Conservation (phyloP, 768 basidiomycete species). For the Saitozyma podzolica region DNA sequence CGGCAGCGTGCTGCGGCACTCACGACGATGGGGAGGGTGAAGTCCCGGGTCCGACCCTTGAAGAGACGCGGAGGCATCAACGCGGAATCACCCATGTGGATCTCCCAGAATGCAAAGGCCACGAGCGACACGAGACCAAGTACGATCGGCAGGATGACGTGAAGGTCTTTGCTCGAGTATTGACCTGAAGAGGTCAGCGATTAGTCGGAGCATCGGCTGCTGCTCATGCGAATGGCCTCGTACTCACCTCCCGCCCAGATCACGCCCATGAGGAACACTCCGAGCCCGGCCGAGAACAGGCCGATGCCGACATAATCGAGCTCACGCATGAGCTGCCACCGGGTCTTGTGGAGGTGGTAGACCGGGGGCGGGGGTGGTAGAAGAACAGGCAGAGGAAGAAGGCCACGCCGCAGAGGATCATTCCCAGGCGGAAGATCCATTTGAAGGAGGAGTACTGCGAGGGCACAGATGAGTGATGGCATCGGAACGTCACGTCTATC, state of each 20-base stretch:
- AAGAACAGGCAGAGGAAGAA: slow-evolving; percentile 2
- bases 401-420: slow-evolving; percentile 1
- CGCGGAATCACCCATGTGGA: not conserved
- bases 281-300: not conserved
- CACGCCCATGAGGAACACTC: slow-evolving; percentile 2
- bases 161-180: not conserved
- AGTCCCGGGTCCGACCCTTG: not conserved
- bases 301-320: not conserved
- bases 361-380: slow-evolving; percentile 1
- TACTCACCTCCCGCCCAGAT: slow-evolving; percentile 2
- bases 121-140: not conserved
- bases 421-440: slow-evolving; percentile 3
- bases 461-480: not conserved
- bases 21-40: slow-evolving; percentile 4
- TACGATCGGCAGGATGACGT: not conserved
- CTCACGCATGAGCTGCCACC: not conserved
- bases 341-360: not conserved
- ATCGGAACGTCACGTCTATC: not conserved
- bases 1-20: not conserved
- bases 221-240: no score
- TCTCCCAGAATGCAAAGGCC: not conserved
- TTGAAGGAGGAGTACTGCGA: not conserved
- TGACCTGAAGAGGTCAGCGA: no score
- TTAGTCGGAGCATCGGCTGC: no score
- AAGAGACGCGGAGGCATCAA: slow-evolving; percentile 1